Evolutionary conservation across 1,284 basidiomycete species (phyloP).

Genomic region (Malassezia restricta): DNA sequence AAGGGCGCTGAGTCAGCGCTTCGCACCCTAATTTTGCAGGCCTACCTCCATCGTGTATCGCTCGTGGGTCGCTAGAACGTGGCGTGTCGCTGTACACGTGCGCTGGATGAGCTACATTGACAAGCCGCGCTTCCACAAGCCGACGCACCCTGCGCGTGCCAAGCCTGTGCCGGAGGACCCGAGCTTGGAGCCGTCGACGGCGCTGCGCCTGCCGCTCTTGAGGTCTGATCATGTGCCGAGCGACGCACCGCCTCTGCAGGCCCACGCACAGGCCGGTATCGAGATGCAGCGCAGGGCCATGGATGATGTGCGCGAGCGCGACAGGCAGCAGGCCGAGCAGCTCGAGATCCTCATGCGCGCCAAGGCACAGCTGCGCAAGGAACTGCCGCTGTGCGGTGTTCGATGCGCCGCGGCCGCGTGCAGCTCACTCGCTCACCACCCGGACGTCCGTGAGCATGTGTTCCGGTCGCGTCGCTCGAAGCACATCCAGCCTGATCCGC

Average conservation of each 20-base stretch:
- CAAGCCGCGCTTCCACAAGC: constrained; percentile 15
- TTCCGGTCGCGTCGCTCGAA: constrained; percentile 12
- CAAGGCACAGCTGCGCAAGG: constrained; percentile 3
- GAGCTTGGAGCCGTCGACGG: constrained; percentile 7
- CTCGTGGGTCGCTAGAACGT: not conserved
- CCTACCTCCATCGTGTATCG: not conserved
- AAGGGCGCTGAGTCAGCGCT: not conserved
- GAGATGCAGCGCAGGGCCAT: constrained; percentile 9
- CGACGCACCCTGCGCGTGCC: constrained; percentile 7
- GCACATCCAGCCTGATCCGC: constrained; percentile 10
- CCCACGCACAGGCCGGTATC: constrained; percentile 15
- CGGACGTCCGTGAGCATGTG: constrained; percentile 6
- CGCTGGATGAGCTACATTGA: constrained; percentile 5
- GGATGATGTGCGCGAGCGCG: not conserved
- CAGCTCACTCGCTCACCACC: constrained; percentile 3
- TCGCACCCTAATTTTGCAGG: not conserved
- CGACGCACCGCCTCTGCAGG: constrained; percentile 10
- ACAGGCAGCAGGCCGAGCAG: constrained; percentile 7
- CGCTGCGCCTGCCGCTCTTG: constrained; percentile 3
- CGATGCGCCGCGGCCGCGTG: constrained; percentile 4
- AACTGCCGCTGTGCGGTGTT: constrained; percentile 10
- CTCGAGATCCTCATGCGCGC: constrained; percentile 4
- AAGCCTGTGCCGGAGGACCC: constrained; percentile 3
- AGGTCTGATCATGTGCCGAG: not conserved
- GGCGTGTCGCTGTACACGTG: no score